Percentiles rank a stretch among this genome's conserved stretches.
phyloP scores from a whole-genome alignment of 2,329 filamentous ascomycete species.

The Xylariaceae sp. region DNA sequence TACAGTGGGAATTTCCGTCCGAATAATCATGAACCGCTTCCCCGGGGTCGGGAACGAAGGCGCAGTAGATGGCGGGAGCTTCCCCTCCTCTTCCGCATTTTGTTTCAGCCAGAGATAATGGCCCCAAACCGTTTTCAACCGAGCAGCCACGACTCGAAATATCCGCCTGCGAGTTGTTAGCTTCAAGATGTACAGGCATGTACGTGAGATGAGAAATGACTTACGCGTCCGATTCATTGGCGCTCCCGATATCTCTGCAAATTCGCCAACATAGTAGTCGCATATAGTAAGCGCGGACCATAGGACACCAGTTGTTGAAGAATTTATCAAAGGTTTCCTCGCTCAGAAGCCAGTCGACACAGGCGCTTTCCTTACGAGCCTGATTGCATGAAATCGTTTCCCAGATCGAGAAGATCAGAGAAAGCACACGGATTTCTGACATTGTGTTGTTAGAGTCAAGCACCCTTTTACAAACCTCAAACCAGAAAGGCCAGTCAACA shows the following conservation, averaged over 20 bases:
- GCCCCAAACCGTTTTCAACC: slow-evolving; percentile 69
- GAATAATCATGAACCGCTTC: slow-evolving; percentile 81
- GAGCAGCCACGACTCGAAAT: slow-evolving; percentile 59
- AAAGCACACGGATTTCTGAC: slow-evolving; percentile 79
- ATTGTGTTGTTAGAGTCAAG: slow-evolving; percentile 80
- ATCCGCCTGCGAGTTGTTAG: slow-evolving; percentile 53
- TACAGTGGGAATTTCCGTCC: slow-evolving; percentile 58
- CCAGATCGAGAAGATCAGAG: slow-evolving; percentile 79
- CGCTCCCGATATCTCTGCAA: slow-evolving; percentile 66
- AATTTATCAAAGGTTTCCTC: slow-evolving; percentile 71
- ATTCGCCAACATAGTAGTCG: slow-evolving; percentile 85
- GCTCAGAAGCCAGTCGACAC: slow-evolving; percentile 68
- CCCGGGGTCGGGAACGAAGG: slow-evolving; percentile 82
- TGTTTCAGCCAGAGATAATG: slow-evolving; percentile 73
- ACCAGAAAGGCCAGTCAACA: slow-evolving; percentile 80
- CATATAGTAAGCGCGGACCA: slow-evolving; percentile 92
- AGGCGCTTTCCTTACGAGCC: slow-evolving; percentile 63
- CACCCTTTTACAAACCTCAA: slow-evolving; percentile 73
- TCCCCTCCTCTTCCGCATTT: slow-evolving; percentile 52
- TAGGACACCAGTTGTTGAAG: slow-evolving; percentile 93
- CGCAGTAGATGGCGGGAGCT: slow-evolving; percentile 62
- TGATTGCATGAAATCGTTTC: slow-evolving; percentile 62
- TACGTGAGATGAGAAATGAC: slow-evolving; percentile 31
- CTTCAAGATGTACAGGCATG: slow-evolving; percentile 3
- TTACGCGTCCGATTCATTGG: slow-evolving; percentile 62